Conservation (phyloP, 1,139 yeast genomes). For the Magnusiomyces suaveolens region DNA sequence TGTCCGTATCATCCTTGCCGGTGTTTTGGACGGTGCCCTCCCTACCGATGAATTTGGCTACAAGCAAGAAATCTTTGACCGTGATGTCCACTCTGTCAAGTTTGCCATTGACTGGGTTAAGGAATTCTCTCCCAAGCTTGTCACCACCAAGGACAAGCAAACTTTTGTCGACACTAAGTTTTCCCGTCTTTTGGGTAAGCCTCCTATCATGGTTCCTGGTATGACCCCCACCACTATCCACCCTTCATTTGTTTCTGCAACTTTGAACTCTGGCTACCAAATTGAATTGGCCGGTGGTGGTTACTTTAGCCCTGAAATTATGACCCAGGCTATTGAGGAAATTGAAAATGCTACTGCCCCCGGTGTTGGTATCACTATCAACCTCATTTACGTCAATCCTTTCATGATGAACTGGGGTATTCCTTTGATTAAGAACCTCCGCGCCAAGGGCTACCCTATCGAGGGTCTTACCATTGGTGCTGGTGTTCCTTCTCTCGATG, state of each 20-base stretch:
- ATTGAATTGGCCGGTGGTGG: slow-evolving; percentile 99
- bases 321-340: slow-evolving; percentile 67
- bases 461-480: slow-evolving; percentile 97
- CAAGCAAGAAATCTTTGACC: slow-evolving; percentile 88
- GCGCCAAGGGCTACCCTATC: slow-evolving; percentile 89
- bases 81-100: slow-evolving; percentile 52
- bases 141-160: slow-evolving; percentile 47
- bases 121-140: slow-evolving; percentile 79
- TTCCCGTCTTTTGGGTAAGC: slow-evolving; percentile 83
- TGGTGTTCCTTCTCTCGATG: slow-evolving; percentile 97
- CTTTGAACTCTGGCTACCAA: slow-evolving; percentile 92
- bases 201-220: slow-evolving; percentile 97
- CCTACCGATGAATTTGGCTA: slow-evolving; percentile 80
- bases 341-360: slow-evolving; percentile 51
- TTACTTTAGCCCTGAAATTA: slow-evolving; percentile 62
- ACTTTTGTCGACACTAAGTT: slow-evolving; percentile 87
- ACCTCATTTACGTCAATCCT: slow-evolving; percentile 92
- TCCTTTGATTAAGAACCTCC: slow-evolving; percentile 80
- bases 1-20: slow-evolving; percentile 86
- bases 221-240: slow-evolving; percentile 98
- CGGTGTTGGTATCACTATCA: slow-evolving; percentile 84
- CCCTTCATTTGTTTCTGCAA: slow-evolving; percentile 86
- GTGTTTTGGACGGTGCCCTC: slow-evolving; percentile 63
- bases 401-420: slow-evolving; percentile 98
- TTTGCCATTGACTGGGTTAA: slow-evolving; percentile 87